Evolutionary conservation across 2,329 filamentous ascomycete species (phyloP).

Genomic region (Ceratocystis diversiconidia): DNA sequence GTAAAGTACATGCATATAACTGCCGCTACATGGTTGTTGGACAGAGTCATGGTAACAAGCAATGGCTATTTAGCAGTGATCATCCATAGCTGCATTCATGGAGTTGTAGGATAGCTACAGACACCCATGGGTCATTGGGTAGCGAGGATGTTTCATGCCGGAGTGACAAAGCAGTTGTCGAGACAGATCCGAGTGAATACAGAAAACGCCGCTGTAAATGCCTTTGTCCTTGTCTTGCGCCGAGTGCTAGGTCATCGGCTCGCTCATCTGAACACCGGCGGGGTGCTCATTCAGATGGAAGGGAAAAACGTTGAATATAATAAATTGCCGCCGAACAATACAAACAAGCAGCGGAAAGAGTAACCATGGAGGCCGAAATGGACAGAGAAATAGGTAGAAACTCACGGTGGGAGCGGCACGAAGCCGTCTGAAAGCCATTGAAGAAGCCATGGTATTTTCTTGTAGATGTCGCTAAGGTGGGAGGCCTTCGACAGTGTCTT

Average conservation of each 20-base stretch:
- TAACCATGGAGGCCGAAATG: slow-evolving; percentile 20
- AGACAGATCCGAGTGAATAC: neutral
- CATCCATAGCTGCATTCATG: neutral
- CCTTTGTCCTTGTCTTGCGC: neutral
- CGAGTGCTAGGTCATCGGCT: neutral
- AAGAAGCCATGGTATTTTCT: slow-evolving; percentile 39
- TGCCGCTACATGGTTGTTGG: neutral
- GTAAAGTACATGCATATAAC: slow-evolving; percentile 14
- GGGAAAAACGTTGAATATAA: neutral
- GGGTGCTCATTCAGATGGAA: neutral
- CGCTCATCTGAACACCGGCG: neutral
- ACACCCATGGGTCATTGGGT: neutral
- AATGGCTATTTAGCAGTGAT: neutral
- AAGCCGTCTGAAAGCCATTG: slow-evolving; percentile 50
- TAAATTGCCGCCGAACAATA: neutral
- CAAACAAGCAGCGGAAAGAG: neutral
- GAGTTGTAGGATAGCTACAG: neutral
- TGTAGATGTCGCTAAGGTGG: slow-evolving; percentile 4
- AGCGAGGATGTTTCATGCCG: neutral
- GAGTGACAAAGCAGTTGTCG: neutral
- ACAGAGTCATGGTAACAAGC: neutral
- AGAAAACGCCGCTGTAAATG: neutral
- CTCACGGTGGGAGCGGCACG: slow-evolving; percentile 42
- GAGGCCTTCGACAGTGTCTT: neutral
- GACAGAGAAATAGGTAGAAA: slow-evolving; percentile 20